Conservation (phyloP, 2,329 filamentous ascomycete genomes). For the Cladophialophora chaetospira region DNA sequence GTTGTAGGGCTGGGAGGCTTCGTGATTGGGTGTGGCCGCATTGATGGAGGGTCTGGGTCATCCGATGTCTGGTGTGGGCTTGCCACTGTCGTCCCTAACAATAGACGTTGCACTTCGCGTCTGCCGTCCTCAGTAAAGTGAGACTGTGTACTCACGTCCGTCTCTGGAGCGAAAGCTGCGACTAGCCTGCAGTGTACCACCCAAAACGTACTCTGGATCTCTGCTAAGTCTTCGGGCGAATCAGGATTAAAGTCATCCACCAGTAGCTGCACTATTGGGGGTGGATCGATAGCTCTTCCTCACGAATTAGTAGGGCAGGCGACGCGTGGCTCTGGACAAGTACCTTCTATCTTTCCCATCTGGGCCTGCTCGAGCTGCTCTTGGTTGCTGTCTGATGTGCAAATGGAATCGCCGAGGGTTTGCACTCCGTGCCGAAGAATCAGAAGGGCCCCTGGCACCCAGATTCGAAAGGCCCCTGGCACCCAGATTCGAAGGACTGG, state of each 20-base stretch:
- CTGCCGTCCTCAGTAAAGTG: conserved; percentile 29
- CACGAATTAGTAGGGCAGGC: conserved; percentile 42
- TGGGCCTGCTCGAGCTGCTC: conserved; percentile 49
- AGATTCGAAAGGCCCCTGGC: too few species aligned
- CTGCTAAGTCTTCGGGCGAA: conserved; percentile 41
- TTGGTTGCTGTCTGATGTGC: conserved; percentile 50
- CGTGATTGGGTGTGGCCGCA: conserved; percentile 41
- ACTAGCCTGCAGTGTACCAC: conserved; percentile 49
- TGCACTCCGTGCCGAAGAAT: neutral
- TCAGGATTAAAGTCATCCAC: conserved; percentile 47
- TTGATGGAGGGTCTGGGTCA: conserved; percentile 47
- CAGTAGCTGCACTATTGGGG: conserved; percentile 50
- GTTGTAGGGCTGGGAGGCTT: conserved; percentile 24
- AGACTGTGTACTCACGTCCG: conserved; percentile 31
- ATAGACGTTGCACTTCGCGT: conserved; percentile 30
- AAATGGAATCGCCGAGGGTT: conserved; percentile 39
- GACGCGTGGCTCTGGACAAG: conserved; percentile 33
- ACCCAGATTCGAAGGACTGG: neutral
- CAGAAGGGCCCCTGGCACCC: too few species aligned
- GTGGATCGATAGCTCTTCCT: conserved; percentile 47
- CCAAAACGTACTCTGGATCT: conserved; percentile 41
- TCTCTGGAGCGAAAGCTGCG: conserved; percentile 31
- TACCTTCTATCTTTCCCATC: conserved; percentile 50
- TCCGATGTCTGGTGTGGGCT: conserved; percentile 46
- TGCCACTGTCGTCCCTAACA: conserved; percentile 35